These are phyloP conservation scores for Colletotrichum somersetense DNA, from an alignment of 2,329 filamentous ascomycete genomes.

Conservation along the genomic window DNA sequence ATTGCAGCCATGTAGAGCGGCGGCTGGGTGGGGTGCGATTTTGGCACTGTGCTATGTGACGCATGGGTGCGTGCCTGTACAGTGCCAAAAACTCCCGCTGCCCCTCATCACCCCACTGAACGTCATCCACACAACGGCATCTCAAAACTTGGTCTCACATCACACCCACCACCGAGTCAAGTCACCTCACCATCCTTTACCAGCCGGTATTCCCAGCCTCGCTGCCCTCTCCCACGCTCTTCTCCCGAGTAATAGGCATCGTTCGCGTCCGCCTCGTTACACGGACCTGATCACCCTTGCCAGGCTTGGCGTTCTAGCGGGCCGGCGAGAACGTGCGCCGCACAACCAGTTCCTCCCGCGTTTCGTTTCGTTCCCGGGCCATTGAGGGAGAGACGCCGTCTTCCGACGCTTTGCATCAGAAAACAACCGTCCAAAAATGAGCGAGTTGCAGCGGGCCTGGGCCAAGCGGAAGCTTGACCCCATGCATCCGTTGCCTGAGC, in stretches of 20 bases:
- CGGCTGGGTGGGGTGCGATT: neutral
- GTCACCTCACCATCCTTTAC: slow-evolving; percentile 2
- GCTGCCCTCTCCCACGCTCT: slow-evolving; percentile 4
- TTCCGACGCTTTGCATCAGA: neutral
- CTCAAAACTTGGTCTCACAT: slow-evolving; percentile 34
- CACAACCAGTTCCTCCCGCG: slow-evolving; percentile 1
- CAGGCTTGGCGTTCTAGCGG: slow-evolving; percentile 7
- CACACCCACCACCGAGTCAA: slow-evolving; percentile 2
- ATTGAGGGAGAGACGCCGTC: neutral
- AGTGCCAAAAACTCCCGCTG: slow-evolving; percentile 11
- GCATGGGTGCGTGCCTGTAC: neutral
- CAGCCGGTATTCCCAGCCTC: slow-evolving; percentile 1
- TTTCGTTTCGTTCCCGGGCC: neutral
- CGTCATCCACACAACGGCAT: slow-evolving; percentile 35
- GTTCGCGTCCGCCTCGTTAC: neutral
- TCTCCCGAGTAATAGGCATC: neutral
- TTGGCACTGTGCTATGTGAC: neutral
- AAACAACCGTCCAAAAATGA: slow-evolving; percentile 67
- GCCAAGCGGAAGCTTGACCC: slow-evolving; percentile 79
- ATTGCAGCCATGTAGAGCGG: neutral
- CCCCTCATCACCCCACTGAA: slow-evolving; percentile 42
- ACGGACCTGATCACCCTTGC: neutral
- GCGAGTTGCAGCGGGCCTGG: slow-evolving; percentile 83
- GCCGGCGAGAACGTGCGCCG: slow-evolving; percentile 4
- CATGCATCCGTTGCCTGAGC: slow-evolving; percentile 64